These are phyloP conservation scores for Fusarium armeniacum DNA, from an alignment of 2,329 filamentous ascomycete genomes.

Conservation along the genomic window DNA sequence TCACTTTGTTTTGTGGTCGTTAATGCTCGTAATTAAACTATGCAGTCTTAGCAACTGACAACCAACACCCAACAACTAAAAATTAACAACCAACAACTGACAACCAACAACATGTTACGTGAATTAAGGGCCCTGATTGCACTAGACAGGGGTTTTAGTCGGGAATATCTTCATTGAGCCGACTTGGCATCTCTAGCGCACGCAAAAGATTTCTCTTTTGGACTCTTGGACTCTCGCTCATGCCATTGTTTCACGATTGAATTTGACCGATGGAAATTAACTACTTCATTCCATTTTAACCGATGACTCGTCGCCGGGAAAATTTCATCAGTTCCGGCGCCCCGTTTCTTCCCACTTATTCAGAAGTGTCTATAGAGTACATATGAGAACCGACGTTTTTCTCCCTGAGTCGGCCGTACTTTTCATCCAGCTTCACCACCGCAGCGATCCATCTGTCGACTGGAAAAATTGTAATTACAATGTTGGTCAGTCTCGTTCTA, in stretches of 20 bases:
- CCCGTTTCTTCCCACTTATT: background rate
- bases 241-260: background rate
- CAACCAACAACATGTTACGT: background rate
- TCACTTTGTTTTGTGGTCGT: background rate
- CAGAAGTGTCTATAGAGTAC: background rate
- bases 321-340: background rate
- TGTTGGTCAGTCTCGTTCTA: background rate
- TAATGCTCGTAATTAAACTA: background rate
- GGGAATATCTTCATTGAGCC: background rate
- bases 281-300: background rate
- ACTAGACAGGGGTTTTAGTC: background rate
- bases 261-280: background rate
- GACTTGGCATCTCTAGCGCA: background rate
- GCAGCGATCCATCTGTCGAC: background rate
- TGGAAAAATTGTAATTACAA: background rate
- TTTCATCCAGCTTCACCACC: background rate
- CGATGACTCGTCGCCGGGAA: background rate
- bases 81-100: background rate
- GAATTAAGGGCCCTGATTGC: background rate
- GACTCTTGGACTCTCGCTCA: background rate
- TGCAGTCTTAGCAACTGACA: background rate
- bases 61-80: background rate
- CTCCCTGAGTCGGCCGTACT: background rate
- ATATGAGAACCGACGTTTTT: background rate
- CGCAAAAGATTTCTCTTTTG: background rate